phyloP scores from a whole-genome alignment of 2,329 filamentous ascomycete species.

The Cordyceps javanica region DNA sequence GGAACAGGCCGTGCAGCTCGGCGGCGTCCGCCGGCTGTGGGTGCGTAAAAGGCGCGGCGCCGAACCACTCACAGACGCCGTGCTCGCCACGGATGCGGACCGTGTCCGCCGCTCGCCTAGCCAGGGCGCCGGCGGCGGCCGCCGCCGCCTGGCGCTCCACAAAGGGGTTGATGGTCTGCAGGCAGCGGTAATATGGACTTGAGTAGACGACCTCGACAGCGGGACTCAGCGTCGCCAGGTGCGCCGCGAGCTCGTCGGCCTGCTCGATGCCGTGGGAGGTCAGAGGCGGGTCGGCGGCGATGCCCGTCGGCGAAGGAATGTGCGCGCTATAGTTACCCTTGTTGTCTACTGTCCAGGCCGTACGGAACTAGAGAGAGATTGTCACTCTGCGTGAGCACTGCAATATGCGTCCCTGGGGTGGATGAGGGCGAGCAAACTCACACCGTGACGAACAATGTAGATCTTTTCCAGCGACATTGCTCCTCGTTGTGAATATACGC shows the following conservation, averaged over 20 bases:
- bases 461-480: slow-evolving; percentile 63
- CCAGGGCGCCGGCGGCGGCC: not conserved
- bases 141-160: slow-evolving; percentile 36
- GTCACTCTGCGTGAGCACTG: not conserved
- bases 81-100: slow-evolving; percentile 48
- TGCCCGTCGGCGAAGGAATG: slow-evolving; percentile 77
- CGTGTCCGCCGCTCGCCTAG: slow-evolving; percentile 16
- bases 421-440: slow-evolving; percentile 38
- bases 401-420: not conserved
- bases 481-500: not conserved
- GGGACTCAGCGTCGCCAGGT: slow-evolving; percentile 57
- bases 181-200: slow-evolving; percentile 79
- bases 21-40: slow-evolving; percentile 64
- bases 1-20: slow-evolving; percentile 62
- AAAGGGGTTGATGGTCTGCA: slow-evolving; percentile 75
- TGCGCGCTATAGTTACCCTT: slow-evolving; percentile 72
- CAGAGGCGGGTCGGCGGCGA: slow-evolving; percentile 80
- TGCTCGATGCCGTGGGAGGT: slow-evolving; percentile 83
- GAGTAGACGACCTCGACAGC: slow-evolving; percentile 73
- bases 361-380: slow-evolving; percentile 65
- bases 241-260: slow-evolving; percentile 65
- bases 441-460: slow-evolving; percentile 69
- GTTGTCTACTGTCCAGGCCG: slow-evolving; percentile 81
- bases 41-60: slow-evolving; percentile 76
- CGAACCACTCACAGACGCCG: slow-evolving; percentile 82